These are phyloP conservation scores for Suillus cothurnatus DNA, from an alignment of 768 basidiomycete species.

Conservation along the genomic window DNA sequence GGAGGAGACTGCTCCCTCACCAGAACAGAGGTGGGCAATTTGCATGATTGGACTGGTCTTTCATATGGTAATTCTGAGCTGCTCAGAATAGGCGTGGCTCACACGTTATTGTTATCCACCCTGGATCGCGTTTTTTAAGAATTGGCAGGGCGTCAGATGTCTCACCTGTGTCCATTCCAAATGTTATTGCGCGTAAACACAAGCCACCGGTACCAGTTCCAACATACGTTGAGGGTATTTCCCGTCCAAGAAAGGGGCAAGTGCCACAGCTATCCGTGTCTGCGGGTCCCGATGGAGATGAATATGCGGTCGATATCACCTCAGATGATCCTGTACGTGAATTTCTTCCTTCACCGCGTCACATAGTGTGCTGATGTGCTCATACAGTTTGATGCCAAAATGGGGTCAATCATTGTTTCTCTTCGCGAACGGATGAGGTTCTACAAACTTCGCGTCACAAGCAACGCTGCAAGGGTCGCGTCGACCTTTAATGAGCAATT, in stretches of 20 bases:
- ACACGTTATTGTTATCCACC: constrained; percentile 78
- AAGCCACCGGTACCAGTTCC: constrained; percentile 46
- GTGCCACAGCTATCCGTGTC: constrained; percentile 19
- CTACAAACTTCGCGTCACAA: constrained; percentile 79
- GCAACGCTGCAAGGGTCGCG: constrained; percentile 68
- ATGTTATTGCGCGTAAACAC: constrained; percentile 71
- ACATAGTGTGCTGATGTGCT: constrained; percentile 5
- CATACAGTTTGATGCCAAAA: constrained; percentile 71
- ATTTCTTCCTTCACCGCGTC: background rate
- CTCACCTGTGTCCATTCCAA: constrained; percentile 65
- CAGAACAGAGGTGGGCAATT: constrained; percentile 49
- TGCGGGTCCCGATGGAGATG: constrained; percentile 43
- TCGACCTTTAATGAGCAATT: constrained; percentile 83
- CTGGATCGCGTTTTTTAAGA: constrained; percentile 71
- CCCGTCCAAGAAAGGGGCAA: constrained; percentile 51
- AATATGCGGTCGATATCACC: constrained; percentile 46
- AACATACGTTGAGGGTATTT: constrained; percentile 50
- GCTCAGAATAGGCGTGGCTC: constrained; percentile 63
- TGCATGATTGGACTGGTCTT: constrained; percentile 13
- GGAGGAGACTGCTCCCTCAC: constrained; percentile 40
- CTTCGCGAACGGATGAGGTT: constrained; percentile 84
- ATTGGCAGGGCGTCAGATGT: constrained; percentile 81
- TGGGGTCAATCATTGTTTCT: constrained; percentile 69
- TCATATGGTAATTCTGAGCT: constrained; percentile 30
- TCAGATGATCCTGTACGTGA: constrained; percentile 67